Conservation (phyloP, 371 early-diverging fungal species). For the Mucor circinelloides region DNA sequence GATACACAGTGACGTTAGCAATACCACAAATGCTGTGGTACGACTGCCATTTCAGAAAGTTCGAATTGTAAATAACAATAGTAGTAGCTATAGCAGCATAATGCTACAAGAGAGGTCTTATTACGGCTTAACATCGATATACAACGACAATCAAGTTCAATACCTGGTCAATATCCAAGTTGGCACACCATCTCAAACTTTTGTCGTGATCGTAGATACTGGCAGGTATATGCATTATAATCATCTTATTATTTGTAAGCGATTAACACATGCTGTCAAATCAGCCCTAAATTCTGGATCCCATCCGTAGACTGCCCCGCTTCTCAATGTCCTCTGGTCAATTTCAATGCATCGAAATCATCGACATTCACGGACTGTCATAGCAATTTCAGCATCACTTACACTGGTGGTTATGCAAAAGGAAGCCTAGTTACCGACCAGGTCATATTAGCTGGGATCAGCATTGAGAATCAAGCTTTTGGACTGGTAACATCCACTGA, state of each 20-base stretch:
- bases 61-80: neutral
- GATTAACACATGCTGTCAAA: neutral
- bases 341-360: conserved; percentile 33
- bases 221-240: conserved; percentile 29
- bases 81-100: neutral
- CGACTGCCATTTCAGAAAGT: neutral
- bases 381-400: conserved; percentile 27
- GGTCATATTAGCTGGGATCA: conserved; percentile 30
- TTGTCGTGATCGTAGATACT: conserved; percentile 41
- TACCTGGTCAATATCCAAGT: conserved; percentile 34
- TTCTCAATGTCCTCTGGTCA: conserved; percentile 24
- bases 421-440: conserved; percentile 32
- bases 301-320: conserved; percentile 31
- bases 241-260: neutral
- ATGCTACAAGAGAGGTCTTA: neutral
- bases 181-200: conserved; percentile 40
- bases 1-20: neutral
- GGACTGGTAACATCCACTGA: neutral
- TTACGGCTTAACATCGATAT: neutral
- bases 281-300: conserved; percentile 40
- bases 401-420: conserved; percentile 39
- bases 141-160: conserved; percentile 9
- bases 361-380: conserved; percentile 23
- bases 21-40: neutral
- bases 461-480: conserved; percentile 11